Percentiles rank a stretch among this genome's conserved stretches.
These are phyloP conservation scores for Trichoderma sp. DNA, from an alignment of 2,329 filamentous ascomycete genomes.

Conservation along the genomic window DNA sequence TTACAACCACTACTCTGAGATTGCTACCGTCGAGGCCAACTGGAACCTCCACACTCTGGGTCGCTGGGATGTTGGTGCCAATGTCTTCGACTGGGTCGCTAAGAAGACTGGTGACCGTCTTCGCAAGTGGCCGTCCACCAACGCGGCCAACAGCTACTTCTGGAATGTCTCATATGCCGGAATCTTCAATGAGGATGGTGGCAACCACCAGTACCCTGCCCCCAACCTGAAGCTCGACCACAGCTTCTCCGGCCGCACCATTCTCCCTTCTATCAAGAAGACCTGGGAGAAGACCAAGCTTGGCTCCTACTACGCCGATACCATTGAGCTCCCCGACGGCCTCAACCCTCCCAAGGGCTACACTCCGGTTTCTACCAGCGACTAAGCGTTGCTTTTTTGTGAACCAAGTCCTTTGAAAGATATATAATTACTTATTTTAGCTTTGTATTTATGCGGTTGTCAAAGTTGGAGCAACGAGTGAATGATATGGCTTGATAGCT, in stretches of 20 bases:
- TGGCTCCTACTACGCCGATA: constrained; percentile 47
- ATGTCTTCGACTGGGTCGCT: constrained; percentile 65
- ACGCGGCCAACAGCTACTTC: constrained; percentile 45
- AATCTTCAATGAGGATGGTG: constrained; percentile 42
- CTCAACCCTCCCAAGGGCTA: constrained; percentile 47
- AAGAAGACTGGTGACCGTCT: constrained; percentile 59
- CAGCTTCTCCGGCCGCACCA: constrained; percentile 36
- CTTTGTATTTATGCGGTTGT: neutral
- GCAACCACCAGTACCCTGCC: constrained; percentile 41
- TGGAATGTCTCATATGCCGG: constrained; percentile 59
- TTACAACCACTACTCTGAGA: constrained; percentile 72
- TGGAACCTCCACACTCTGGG: constrained; percentile 70
- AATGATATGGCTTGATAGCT: neutral
- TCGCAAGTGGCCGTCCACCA: constrained; percentile 40
- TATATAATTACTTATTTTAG: neutral
- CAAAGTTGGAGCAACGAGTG: neutral
- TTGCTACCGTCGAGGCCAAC: constrained; percentile 69
- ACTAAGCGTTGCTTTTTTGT: constrained; percentile 3
- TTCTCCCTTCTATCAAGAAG: constrained; percentile 44
- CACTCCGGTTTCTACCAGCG: constrained; percentile 28
- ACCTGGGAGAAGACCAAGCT: constrained; percentile 42
- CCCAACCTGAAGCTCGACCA: constrained; percentile 44
- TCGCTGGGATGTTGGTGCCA: constrained; percentile 71
- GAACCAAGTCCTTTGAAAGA: neutral
- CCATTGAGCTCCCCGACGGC: constrained; percentile 45